A percentile compares a stretch with the other conserved stretches of the same genome.
phyloP scores from a whole-genome alignment of 2,329 filamentous ascomycete genomes.

The Zymoseptoria passerinii region DNA sequence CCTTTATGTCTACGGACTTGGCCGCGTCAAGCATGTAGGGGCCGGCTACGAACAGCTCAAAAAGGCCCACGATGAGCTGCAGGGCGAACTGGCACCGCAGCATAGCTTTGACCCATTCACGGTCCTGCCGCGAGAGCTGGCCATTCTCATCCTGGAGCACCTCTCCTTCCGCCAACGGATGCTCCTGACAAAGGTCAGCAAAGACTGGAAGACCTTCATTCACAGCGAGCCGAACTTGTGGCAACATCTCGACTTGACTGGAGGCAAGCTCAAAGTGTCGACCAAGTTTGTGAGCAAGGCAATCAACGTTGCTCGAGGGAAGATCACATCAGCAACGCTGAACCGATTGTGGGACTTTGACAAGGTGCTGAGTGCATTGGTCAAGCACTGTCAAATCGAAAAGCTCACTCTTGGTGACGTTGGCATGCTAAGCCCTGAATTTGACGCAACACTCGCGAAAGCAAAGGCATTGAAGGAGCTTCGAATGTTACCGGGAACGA shows the following conservation, averaged over 20 bases:
- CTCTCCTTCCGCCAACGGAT: conserved; percentile 44
- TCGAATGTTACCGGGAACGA: conserved; percentile 9
- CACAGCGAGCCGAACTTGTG: conserved; percentile 41
- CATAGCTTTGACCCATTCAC: conserved; percentile 45
- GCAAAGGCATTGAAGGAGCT: conserved; percentile 16
- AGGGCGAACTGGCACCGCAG: conserved; percentile 33
- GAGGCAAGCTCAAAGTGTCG: conserved; percentile 33
- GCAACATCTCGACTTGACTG: conserved; percentile 46
- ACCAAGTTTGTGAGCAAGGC: conserved; percentile 36
- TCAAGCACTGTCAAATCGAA: conserved; percentile 29
- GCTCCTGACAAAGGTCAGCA: conserved; percentile 46
- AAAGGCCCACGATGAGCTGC: conserved; percentile 40
- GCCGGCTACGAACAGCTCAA: conserved; percentile 23
- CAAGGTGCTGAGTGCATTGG: conserved; percentile 32
- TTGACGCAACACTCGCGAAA: conserved; percentile 12
- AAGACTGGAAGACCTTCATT: conserved; percentile 47
- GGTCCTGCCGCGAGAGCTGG: conserved; percentile 47
- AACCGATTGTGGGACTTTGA: conserved; percentile 34
- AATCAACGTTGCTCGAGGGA: conserved; percentile 33
- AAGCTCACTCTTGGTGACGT: conserved; percentile 29
- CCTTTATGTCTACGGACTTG: conserved; percentile 52
- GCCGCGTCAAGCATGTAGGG: conserved; percentile 39
- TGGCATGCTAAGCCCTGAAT: conserved; percentile 15
- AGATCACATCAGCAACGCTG: conserved; percentile 29
- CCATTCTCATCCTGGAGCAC: conserved; percentile 43